Base-by-base conservation (phyloP, 2,329 filamentous ascomycete genomes). In the Colletotrichum cereale region DNA sequence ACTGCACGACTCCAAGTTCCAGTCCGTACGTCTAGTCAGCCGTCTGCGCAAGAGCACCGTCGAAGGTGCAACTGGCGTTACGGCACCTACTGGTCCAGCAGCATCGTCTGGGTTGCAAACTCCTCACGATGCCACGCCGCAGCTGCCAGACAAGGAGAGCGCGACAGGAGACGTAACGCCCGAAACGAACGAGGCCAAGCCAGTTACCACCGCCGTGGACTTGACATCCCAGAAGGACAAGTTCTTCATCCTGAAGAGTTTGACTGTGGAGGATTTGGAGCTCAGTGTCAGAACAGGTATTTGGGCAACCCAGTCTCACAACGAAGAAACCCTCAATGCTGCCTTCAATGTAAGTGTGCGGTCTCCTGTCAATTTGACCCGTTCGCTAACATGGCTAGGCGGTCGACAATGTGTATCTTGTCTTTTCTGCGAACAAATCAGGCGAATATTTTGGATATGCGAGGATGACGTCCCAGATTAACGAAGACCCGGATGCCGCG, bases 401-500 rank as follows among this genome's bases (percentile, higher is more conserved):
- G 12, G 89, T 91, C 18, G 93, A 97, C 64, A 93, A 92, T 77
- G 95, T 98, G 1, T 98, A 95, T 78, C 86, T 98, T 38, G 90
- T 98, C 18, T 98, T 98, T 80, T 98, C 96, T 1, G 96, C 96
- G 16, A 98, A 98, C 81, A 98, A 98, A 78, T 98, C 96, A 0
- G 96, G 96, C 16, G 96, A 98, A 81, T 98, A 98, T 79, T 98
- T 96, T 82, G 96, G 96, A 26, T 98, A 97, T 78, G 96, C 95
- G 26, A 90, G 93, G 47, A 98, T 98, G 96, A 85, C 87, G 12
- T 97, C 96, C 29, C 85, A 90, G 5, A 97, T 98, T 77, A 91
- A 92, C 75, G 89, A 95, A 66, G 93, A 97, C 75, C 90, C 92
- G 14, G 86, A 87, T 0, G 89, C 91, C 1, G 89, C 90, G 0